Base-by-base conservation (phyloP, 352 stramenopile species). In the Globisporangium paroecandrum region DNA sequence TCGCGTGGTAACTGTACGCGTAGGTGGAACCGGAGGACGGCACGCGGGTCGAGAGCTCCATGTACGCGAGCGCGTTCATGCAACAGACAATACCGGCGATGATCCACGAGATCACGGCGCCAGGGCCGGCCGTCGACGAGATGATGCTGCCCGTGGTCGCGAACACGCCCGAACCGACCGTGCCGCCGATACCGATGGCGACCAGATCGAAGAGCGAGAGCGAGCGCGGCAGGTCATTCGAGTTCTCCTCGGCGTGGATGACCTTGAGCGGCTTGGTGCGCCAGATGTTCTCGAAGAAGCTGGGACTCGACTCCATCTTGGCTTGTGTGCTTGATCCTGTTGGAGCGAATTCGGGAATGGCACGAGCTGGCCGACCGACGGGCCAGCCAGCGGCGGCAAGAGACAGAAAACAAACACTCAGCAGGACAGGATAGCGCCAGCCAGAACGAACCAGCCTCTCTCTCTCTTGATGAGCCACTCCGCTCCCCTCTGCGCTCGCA, bases 141-240 rank as follows among this genome's bases (percentile, higher is more conserved):
- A 98, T 90, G 32, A 98, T 82, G 6, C 72, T 55, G 27, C 83
- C 84, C 0, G 83, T 85, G n/a, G 83, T 94, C 34, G 85, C 89
- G 77, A 98, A 98, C 15, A 98, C 80, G 22, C 94, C 95, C 36
- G 71, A 91, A 12, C 95, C 95, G 12, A 98, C 82, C 0, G 95
- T 98, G 25, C 83, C 92, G 3, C 93, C 91, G n/a, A 98, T 85
- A 18, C 94, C 94, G 68, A 98, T 89, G 54, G 78, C 93, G 22
- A 98, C 68, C 15, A 98, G 67, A 74, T 98, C 94, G 66, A 94
- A 94, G 29, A 98, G 77, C 36, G 74, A 78, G 6, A 98, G 71
- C 67, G 79, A 80, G 36, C 87, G 82, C 27, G 73, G 78, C 2
- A 95, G 71, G 55, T 92, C 84, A 32, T 87, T 73, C 27, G 77